phyloP scores from a whole-genome alignment of 1,139 yeast genomes.

The Candida sp. region DNA sequence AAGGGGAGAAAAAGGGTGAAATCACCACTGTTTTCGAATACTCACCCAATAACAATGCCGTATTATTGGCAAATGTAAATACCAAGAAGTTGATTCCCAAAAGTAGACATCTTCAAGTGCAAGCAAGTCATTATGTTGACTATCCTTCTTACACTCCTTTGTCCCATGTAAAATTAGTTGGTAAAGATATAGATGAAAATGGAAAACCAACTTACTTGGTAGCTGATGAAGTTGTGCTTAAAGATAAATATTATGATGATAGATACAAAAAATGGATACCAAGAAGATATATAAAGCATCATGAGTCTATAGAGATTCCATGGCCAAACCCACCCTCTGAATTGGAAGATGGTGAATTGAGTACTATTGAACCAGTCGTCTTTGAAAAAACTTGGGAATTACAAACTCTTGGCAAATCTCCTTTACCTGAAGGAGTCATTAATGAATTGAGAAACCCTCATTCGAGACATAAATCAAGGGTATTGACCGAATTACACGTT shows the following conservation, averaged over 20 bases:
- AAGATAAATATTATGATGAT: slow-evolving; percentile 69
- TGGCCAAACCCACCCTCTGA: slow-evolving; percentile 82
- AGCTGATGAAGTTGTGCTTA: slow-evolving; percentile 67
- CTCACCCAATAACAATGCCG: slow-evolving; percentile 28
- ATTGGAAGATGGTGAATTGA: slow-evolving; percentile 53
- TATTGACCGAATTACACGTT: slow-evolving; percentile 58
- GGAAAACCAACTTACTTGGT: slow-evolving; percentile 68
- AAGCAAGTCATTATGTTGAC: slow-evolving; percentile 67
- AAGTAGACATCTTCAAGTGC: slow-evolving; percentile 70
- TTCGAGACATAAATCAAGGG: slow-evolving; percentile 55
- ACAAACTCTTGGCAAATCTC: slow-evolving; percentile 61
- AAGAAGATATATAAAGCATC: slow-evolving; percentile 68
- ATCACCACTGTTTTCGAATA: slow-evolving; percentile 49
- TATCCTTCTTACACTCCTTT: slow-evolving; percentile 56
- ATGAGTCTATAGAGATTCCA: slow-evolving; percentile 70
- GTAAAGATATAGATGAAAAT: slow-evolving; percentile 61
- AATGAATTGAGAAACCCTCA: slow-evolving; percentile 71
- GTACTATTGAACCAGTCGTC: slow-evolving; percentile 58
- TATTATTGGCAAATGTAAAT: slow-evolving; percentile 33
- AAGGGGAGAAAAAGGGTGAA: slow-evolving; percentile 71
- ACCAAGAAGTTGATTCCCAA: slow-evolving; percentile 52
- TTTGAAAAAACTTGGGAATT: slow-evolving; percentile 76
- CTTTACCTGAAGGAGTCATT: slow-evolving; percentile 67
- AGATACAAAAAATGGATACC: slow-evolving; percentile 76
- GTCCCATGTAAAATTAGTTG: slow-evolving; percentile 57